Evolutionary conservation across 2,329 filamentous ascomycete genomes (phyloP).

Genomic region (Plectosphaerella plurivora): DNA sequence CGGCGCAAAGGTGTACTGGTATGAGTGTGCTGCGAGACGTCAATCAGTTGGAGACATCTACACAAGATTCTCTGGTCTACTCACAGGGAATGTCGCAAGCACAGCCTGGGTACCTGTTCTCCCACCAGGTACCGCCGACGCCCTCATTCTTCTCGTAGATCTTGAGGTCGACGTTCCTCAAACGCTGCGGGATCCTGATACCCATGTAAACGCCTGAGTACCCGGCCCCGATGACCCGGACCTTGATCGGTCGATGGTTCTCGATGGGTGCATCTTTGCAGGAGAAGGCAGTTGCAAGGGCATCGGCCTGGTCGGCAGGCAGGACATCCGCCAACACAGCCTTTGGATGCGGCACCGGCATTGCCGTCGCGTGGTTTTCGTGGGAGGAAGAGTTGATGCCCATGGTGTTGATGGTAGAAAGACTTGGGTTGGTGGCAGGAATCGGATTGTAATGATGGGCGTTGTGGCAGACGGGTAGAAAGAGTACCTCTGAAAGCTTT

Average conservation of each 20-base stretch:
- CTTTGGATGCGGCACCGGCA: neutral
- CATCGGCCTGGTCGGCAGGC: neutral
- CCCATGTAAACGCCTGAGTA: conserved; percentile 11
- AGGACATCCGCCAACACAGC: neutral
- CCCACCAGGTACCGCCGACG: conserved; percentile 54
- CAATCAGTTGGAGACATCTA: neutral
- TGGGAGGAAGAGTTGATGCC: neutral
- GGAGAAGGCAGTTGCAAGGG: neutral
- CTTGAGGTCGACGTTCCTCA: conserved; percentile 13
- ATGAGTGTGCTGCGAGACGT: conserved; percentile 37
- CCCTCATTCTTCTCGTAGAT: conserved; percentile 53
- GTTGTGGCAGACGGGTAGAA: too few relatives aligned
- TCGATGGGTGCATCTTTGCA: conserved; percentile 2
- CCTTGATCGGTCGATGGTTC: conserved; percentile 7
- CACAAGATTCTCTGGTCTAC: neutral
- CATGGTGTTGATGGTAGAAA: neutral
- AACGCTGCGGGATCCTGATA: conserved; percentile 6
- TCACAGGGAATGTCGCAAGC: conserved; percentile 35
- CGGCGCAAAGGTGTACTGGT: conserved; percentile 51
- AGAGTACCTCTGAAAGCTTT: too few relatives aligned
- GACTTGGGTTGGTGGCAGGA: too few relatives aligned
- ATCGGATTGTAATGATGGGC: too few relatives aligned
- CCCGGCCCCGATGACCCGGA: conserved; percentile 10
- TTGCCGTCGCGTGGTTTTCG: neutral
- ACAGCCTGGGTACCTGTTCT: conserved; percentile 55